phyloP scores from a whole-genome alignment of 2,329 filamentous ascomycete genomes.

The Botrytis paeoniae region DNA sequence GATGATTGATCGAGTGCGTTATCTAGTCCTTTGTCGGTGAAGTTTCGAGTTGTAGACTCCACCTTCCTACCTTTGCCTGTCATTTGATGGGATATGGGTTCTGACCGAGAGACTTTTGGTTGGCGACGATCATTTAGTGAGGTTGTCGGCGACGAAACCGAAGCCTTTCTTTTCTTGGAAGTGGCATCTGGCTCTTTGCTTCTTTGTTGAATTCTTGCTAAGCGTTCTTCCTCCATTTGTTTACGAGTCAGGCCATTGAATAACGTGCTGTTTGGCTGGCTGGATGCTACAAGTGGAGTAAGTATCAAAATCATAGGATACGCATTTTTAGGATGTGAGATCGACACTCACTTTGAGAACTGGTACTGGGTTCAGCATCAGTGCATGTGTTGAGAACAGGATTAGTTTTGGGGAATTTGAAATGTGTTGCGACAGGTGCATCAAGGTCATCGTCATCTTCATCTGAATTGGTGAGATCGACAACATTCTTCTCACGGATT shows the following conservation, averaged over 20 bases:
- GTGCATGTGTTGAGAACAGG: neutral
- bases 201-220: constrained; percentile 51
- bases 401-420: neutral
- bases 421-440: constrained; percentile 27
- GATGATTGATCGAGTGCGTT: neutral
- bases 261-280: neutral
- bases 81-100: neutral
- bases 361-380: neutral
- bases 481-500: neutral
- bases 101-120: constrained; percentile 5
- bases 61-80: neutral
- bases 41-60: neutral
- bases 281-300: neutral
- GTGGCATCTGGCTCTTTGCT: constrained; percentile 49
- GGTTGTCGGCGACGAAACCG: constrained; percentile 30
- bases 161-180: constrained; percentile 37
- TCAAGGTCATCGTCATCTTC: constrained; percentile 37
- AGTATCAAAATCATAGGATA: neutral
- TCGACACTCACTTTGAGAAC: neutral
- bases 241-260: constrained; percentile 56
- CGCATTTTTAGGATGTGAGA: neutral
- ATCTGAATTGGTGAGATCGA: constrained; percentile 35
- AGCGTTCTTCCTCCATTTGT: constrained; percentile 80
- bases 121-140: constrained; percentile 20
- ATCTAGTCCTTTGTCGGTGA: neutral